Evolutionary conservation across 2,329 filamentous ascomycete genomes (phyloP).

Genomic region (Verticillium alfalfae): DNA sequence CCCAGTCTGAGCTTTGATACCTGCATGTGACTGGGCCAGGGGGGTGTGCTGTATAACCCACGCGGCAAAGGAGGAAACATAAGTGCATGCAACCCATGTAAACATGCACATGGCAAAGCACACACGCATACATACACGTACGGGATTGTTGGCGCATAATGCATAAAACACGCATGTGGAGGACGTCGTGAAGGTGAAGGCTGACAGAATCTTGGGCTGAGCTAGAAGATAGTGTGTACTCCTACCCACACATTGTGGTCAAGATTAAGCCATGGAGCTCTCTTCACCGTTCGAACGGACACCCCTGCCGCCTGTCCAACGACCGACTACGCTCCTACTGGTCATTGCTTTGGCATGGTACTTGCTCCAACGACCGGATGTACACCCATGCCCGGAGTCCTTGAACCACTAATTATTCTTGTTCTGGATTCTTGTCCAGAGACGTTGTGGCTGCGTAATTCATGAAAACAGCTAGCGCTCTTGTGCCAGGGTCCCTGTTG

Average conservation of each 20-base stretch:
- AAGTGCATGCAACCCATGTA: conserved; percentile 7
- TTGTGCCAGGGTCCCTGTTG: conserved; percentile 3
- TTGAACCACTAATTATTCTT: neutral
- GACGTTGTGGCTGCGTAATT: neutral
- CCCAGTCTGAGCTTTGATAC: neutral
- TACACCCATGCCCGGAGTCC: conserved; percentile 4
- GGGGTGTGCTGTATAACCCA: neutral
- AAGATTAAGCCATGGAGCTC: conserved; percentile 9
- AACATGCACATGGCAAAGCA: conserved; percentile 10
- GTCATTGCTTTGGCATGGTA: neutral
- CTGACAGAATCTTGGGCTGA: conserved; percentile 6
- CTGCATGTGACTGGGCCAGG: neutral
- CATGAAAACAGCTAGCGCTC: conserved; percentile 7
- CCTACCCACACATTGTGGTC: neutral
- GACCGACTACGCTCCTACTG: neutral
- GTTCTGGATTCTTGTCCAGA: neutral
- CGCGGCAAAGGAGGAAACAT: neutral
- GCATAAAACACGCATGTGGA: neutral
- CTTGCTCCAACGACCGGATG: conserved; percentile 2
- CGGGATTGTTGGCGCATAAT: neutral
- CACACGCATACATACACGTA: conserved; percentile 7
- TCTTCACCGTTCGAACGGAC: conserved; percentile 4
- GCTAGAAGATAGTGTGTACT: neutral
- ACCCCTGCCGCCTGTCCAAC: conserved; percentile 5
- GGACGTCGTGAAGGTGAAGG: conserved; percentile 4